phyloP scores from a whole-genome alignment of 768 basidiomycete species.

The Pluteus cervinus region DNA sequence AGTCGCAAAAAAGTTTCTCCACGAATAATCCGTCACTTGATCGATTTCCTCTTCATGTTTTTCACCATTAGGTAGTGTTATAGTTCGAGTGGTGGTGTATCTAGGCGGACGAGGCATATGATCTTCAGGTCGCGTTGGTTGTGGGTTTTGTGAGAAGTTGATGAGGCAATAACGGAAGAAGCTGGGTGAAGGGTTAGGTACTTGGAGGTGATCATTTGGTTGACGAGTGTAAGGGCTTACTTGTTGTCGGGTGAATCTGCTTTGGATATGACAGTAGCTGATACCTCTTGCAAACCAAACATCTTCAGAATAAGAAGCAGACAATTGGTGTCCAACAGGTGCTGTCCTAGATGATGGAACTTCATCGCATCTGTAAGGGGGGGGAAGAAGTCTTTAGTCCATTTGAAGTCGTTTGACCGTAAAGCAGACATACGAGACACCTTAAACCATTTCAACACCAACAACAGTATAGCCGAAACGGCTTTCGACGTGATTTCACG shows the following conservation, averaged over 20 bases:
- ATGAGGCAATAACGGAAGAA: slow-evolving; percentile 94
- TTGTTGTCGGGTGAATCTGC: slow-evolving; percentile 86
- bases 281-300: slow-evolving; percentile 95
- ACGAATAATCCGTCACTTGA: slow-evolving; percentile 89
- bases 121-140: slow-evolving; percentile 57
- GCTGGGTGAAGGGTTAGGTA: slow-evolving; percentile 35
- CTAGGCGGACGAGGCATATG: slow-evolving; percentile 54
- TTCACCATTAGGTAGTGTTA: slow-evolving; percentile 64
- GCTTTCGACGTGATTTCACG: slow-evolving; percentile 98
- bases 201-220: neutral
- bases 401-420: neutral
- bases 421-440: slow-evolving; percentile 75
- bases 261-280: slow-evolving; percentile 76
- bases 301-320: slow-evolving; percentile 91
- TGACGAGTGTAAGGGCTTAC: slow-evolving; percentile 28
- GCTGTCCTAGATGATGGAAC: slow-evolving; percentile 95
- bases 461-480: slow-evolving; percentile 87
- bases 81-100: slow-evolving; percentile 51
- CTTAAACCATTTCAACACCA: slow-evolving; percentile 97
- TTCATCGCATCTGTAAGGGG: slow-evolving; percentile 82
- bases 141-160: slow-evolving; percentile 65
- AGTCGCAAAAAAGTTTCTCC: slow-evolving; percentile 95
- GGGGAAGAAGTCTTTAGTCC: neutral
- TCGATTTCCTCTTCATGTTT: slow-evolving; percentile 85
- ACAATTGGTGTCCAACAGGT: slow-evolving; percentile 93